Base-by-base conservation (phyloP, 164 flowering plant genomes). In the Berberis vulgaris region DNA sequence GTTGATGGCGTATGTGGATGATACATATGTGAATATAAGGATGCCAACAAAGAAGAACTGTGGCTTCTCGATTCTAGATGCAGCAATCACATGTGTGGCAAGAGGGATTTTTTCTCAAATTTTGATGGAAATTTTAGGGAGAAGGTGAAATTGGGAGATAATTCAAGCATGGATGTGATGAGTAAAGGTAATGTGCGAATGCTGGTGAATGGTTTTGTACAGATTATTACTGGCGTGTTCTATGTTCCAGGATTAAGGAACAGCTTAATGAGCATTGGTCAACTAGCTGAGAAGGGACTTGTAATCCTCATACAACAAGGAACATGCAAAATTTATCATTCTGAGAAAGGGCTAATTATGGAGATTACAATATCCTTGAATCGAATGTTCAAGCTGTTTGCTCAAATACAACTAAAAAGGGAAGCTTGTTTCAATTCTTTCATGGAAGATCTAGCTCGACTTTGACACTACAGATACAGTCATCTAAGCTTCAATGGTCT, bases 1-100 rank as follows among this genome's bases (percentile, higher is more conserved):
- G 38, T 47, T 55, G 38, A 57, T 65, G 60, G 42, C 67, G 1
- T 54, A 38, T 9, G 60, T 64, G 5, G 49, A 64, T 38, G 9
- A 40, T 1, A 26, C 26, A 26, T 26, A 26, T 26, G 26, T 26
- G 26, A 26, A 26, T 26, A 26, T 26, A 11, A 65, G 0, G 13
- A 45, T 1, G 7, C 42, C 6, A 38, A 5, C 8, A 65, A 13
- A 9, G 53, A 65, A 6, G 45, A 41, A 3, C 0, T 38, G 1
- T 65, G 67, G 60, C 43, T 55, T 39, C 12, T 65, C 0, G 67
- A 65, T 1, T 56, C 45, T 1, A 42, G 69, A 0, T 66, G 63
- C 9, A 66, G 62, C 55, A 66, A 66, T 7, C 69, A 43, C 8
- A 59, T 66, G 67, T 65, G 58, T 59, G 63, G 49, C 1, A 50